These are phyloP conservation scores for Saussurea involucrata DNA, from an alignment of 129 eudicot genomes.

Conservation along the genomic window DNA sequence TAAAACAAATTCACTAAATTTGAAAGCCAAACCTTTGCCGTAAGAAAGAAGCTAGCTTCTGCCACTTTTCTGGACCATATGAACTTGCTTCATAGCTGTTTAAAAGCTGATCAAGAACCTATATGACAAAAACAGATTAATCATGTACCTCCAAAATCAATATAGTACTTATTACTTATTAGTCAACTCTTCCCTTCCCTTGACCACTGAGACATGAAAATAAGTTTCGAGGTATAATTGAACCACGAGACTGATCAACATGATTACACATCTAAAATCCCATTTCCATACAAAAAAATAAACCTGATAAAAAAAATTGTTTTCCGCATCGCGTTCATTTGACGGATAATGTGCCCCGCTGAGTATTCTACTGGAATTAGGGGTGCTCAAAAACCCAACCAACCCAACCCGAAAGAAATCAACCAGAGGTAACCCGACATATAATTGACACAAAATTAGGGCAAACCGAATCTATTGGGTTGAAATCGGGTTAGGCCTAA, in stretches of 20 bases:
- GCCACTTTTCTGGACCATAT: slow-evolving; percentile 95
- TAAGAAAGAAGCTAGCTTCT: slow-evolving; percentile 58
- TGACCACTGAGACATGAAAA: background rate
- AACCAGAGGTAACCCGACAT: too few relatives aligned
- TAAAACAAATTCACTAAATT: background rate
- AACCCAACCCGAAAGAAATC: too few relatives aligned
- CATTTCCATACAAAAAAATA: background rate
- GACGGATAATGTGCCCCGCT: too few relatives aligned
- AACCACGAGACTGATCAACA: background rate
- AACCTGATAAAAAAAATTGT: background rate
- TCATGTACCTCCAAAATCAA: slow-evolving; percentile 4
- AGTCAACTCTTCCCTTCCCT: background rate
- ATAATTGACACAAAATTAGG: too few relatives aligned
- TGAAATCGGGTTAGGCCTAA: too few relatives aligned
- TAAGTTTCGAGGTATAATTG: background rate
- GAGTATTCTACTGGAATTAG: too few relatives aligned
- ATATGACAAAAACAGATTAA: slow-evolving; percentile 9
- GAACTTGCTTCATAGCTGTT: slow-evolving; percentile 69
- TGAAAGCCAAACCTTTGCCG: slow-evolving; percentile 59
- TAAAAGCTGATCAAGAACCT: slow-evolving; percentile 83
- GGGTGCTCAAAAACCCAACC: too few relatives aligned
- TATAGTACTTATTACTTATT: background rate
- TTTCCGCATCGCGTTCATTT: background rate
- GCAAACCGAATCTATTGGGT: too few relatives aligned
- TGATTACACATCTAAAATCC: background rate